Evolutionary conservation across 257 asterid genomes (phyloP), one percentile per base, ranked within the genome.

Genomic region (Gardenia jasminoides): DNA sequence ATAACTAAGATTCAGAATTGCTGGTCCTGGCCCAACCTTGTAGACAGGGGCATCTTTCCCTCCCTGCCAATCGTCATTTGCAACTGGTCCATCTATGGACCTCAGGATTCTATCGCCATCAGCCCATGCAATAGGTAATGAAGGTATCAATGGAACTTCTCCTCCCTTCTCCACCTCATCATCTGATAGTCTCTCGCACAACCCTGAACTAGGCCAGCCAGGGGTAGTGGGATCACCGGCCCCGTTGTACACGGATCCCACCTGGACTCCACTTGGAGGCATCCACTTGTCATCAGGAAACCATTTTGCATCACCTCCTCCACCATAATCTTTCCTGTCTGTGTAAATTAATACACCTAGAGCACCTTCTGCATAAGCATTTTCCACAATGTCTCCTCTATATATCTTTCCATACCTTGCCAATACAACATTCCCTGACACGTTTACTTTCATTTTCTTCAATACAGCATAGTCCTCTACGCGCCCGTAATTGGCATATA

Each of bases 231-330:
- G 98, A 70, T 94, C 97, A 10, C 98, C 97, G 0, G 52, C 87
- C 15, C 94, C 98, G 12, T 64, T 85, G 72, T 80, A 92, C 33
- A 90, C 84, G 6, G 97, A 77, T 20, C 97, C 98, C 79, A 91
- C 94, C 84, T 94, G 97, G 43, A 92, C 98, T 24, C 97, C 98
- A 56, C 86, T 94, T 8, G 98, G 97, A 17, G 98, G 98, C 97
- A 94, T 87, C 97, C 97, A 90, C 65, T 82, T 84, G 11, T 81
- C 95, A 70, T 92, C 93, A 2, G 98, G 97, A 70, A 92, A 94
- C 97, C 98, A 92, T 80, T 88, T 87, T 8, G 72, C 85, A n/a
- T 87, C 86, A 24, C 88, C 92, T 9, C 87, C 96, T 22, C 98
- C 95, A 15, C 97, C 96, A 64, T 90, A 94, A 59, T 94, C 97